Evolutionary conservation across 1,139 yeast genomes (phyloP), one percentile per base, ranked within the genome.

Genomic region (Protomyces macrosporus): DNA sequence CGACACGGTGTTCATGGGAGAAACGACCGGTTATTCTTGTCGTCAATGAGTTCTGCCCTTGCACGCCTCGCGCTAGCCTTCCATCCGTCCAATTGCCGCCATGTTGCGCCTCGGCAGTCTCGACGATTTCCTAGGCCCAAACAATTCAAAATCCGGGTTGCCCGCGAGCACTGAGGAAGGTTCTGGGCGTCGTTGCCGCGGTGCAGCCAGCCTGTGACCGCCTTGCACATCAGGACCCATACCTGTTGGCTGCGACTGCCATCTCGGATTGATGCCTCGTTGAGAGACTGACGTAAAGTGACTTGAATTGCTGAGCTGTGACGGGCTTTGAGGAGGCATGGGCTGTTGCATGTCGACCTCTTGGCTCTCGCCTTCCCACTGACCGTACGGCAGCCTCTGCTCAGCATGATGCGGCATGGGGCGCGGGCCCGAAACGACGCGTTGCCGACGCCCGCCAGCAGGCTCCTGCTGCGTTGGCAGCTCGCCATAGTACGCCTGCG

Each of bases 211-310:
- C 6, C 48, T 23, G 4, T 36, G 33, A 14, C 33, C 5, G 36
- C 45, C 37, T 16, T 10, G 37, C 53, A 34, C 35, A 36, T 34
- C 40, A n/a, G 16, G 39, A 53, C 35, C 30, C 48, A 32, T 45
- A 16, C 36, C 57, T n/a, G 32, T 12, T 12, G 39, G 33, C 30
- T 53, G 53, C 14, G 53, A 54, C 35, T 51, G 53, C 54, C 58
- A 60, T 2, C 50, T 36, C 6, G 63, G 63, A 14, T 60, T 60
- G 40, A 60, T 34, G 10, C 53, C 58, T 10, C 63, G 58, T 34
- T 60, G 63, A 6, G 63, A 60, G 50, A 60, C 58, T 6, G 63
- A 60, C 32, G 63, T 60, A 34, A 60, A 60, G 45, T 60, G 63
- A 42, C 32, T 14, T 10, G 48, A 42, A 30, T 42, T 42, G 48